Conservation (phyloP, 306 rosid species). For the Cajanus cajan region DNA sequence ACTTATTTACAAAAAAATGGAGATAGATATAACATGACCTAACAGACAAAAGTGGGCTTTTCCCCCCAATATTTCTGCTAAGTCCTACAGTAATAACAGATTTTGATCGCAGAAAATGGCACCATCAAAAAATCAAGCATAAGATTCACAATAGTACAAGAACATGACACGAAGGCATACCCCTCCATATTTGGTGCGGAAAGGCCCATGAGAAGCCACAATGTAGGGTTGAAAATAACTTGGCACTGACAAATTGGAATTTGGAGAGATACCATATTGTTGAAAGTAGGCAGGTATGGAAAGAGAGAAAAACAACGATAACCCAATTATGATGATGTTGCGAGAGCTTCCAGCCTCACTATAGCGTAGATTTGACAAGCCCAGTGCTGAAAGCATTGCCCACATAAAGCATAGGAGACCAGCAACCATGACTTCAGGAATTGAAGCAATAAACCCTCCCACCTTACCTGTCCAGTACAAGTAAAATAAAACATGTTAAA, state of each 20-base stretch:
- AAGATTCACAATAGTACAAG: constrained; percentile 12
- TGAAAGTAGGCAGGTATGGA: constrained; percentile 97
- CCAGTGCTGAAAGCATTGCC: constrained; percentile 96
- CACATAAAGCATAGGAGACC: constrained; percentile 98
- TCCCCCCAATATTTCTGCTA: background rate
- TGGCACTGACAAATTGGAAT: constrained; percentile 78
- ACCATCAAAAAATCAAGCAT: constrained; percentile 12
- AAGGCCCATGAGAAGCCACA: constrained; percentile 95
- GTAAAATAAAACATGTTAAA: constrained; percentile 3
- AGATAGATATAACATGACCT: constrained; percentile 8
- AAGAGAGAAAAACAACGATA: constrained; percentile 90
- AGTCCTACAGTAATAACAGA: background rate
- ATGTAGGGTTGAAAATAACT: constrained; percentile 91
- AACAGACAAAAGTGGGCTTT: background rate
- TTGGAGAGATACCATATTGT: constrained; percentile 86
- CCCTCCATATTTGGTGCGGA: constrained; percentile 81
- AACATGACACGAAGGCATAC: constrained; percentile 45
- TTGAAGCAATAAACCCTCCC: constrained; percentile 95
- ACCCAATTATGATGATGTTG: constrained; percentile 89
- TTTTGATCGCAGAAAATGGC: background rate
- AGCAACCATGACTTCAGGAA: constrained; percentile 96
- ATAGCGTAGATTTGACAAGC: constrained; percentile 96
- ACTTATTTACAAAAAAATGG: background rate
- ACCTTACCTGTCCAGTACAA: constrained; percentile 71
- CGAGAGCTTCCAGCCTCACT: constrained; percentile 99